phyloP scores from a whole-genome alignment of 768 basidiomycete species.

The Austroboletus eburneus region DNA sequence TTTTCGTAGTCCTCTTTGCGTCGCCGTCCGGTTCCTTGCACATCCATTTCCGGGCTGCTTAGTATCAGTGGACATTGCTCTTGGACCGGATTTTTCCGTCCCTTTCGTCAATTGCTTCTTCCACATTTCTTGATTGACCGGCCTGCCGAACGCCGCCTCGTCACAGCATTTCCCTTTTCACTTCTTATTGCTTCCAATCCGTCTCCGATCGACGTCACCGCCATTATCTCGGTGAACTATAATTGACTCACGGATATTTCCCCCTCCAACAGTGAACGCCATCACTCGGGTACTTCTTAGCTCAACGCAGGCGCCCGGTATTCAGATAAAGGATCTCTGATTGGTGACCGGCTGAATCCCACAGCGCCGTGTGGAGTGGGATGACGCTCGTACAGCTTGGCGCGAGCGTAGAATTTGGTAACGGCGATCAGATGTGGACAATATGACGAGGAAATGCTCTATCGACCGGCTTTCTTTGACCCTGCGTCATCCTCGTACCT shows the following conservation, averaged over 20 bases:
- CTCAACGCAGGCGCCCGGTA: constrained; percentile 84
- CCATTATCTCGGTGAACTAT: constrained; percentile 1
- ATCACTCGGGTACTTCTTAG: constrained; percentile 83
- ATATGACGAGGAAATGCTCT: neutral
- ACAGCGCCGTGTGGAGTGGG: constrained; percentile 1
- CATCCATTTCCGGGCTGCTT: neutral
- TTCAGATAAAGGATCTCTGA: constrained; percentile 77
- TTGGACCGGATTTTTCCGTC: neutral
- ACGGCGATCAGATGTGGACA: constrained; percentile 19
- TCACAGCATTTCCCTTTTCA: constrained; percentile 3
- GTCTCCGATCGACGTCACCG: constrained; percentile 10
- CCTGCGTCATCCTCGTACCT: neutral
- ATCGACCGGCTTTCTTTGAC: neutral
- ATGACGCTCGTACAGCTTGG: constrained; percentile 23
- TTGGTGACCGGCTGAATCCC: neutral
- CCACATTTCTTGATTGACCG: constrained; percentile 1
- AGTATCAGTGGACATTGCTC: neutral
- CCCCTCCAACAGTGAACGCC: constrained; percentile 54
- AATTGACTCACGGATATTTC: constrained; percentile 10
- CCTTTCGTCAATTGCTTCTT: neutral
- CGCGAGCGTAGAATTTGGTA: constrained; percentile 15
- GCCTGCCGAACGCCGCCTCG: neutral
- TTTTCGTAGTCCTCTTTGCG: neutral
- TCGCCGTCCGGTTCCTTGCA: neutral
- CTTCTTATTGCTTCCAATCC: constrained; percentile 5